Conservation (phyloP, 2,329 filamentous ascomycete genomes). For the Emmonsia crescens region DNA sequence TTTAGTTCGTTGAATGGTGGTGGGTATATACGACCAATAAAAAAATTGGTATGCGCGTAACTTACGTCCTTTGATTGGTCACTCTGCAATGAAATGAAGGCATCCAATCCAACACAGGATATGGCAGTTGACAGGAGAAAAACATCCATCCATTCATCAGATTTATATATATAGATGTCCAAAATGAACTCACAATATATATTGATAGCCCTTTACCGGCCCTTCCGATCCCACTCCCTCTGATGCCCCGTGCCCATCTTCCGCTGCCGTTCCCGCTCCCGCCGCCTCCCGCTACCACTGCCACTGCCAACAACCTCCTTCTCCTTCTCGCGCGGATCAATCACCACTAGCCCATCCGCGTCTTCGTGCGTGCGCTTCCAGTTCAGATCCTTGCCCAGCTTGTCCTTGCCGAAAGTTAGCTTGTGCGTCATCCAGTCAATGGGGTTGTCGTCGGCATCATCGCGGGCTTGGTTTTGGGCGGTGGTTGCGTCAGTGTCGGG, state of each 20-base stretch:
- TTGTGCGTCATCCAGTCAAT: constrained; percentile 77
- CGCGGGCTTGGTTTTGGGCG: neutral
- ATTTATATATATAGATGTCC: neutral
- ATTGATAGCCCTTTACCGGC: constrained; percentile 5
- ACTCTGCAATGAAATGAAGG: neutral
- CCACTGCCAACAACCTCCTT: constrained; percentile 58
- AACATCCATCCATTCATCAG: no score
- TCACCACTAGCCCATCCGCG: constrained; percentile 58
- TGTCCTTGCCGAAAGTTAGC: constrained; percentile 79
- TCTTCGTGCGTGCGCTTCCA: constrained; percentile 90
- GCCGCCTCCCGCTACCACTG: constrained; percentile 21
- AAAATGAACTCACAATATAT: neutral
- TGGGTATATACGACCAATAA: no score
- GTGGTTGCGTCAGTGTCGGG: neutral
- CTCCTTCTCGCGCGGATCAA: constrained; percentile 79
- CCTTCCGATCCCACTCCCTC: constrained; percentile 27
- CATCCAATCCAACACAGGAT: neutral
- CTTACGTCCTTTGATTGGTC: neutral
- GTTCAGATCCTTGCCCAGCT: constrained; percentile 76
- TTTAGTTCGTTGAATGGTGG: no score
- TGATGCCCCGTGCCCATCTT: constrained; percentile 20
- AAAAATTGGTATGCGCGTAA: no score
- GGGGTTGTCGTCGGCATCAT: constrained; percentile 33
- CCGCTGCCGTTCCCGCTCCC: constrained; percentile 24
- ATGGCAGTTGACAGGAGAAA: no score